Evolutionary conservation across 805 yeast genomes (phyloP), one percentile per base, ranked within the genome.

Genomic region (Hanseniaspora clermontiae): DNA sequence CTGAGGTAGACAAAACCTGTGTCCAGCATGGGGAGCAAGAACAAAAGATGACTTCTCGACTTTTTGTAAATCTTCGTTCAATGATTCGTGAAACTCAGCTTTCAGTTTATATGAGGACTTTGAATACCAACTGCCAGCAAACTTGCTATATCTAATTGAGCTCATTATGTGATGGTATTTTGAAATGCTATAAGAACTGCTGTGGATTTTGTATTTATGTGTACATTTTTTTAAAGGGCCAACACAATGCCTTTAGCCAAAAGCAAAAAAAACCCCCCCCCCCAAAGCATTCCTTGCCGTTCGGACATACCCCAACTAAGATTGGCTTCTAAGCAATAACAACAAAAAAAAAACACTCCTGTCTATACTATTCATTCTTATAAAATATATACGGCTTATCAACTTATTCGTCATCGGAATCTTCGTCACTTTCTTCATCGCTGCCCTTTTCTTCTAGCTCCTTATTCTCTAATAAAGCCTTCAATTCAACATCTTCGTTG

Each of bases 401-500:
- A 15, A 40, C 59, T 60, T 66, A 71, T 54, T 71, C 74, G 49
- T 68, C 75, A 49, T 76, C 82, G 47, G 74, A 68, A 45, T 75
- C 79, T 56, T 76, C 78, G 37, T 79, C 83, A 59, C 83, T 93
- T 62, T 86, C 95, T 58, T 85, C 90, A 50, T 88, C 84, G 58
- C 86, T 89, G 65, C 83, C 83, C 68, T 83, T 81, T 67, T 86
- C 90, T 70, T 87, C 96, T 68, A 84, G 77, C 75, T 88, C 97
- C 69, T 88, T 87, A 68, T 87, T 80, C 74, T 91, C 97, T 80
- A 93, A 82, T 62, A 93, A 79, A 59, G 95, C 96, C 72, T 89
- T 95, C 67, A 93, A 80, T 74, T 90, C 97, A 59, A 96, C 97
- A 71, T 93, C 98, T 70, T 93, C 98, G 59, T 93, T 87, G 59